Percentiles rank a stretch among this genome's conserved stretches.
Evolutionary conservation across 345 rosid genomes (phyloP).

Genomic region (Cardamine resedifolia): DNA sequence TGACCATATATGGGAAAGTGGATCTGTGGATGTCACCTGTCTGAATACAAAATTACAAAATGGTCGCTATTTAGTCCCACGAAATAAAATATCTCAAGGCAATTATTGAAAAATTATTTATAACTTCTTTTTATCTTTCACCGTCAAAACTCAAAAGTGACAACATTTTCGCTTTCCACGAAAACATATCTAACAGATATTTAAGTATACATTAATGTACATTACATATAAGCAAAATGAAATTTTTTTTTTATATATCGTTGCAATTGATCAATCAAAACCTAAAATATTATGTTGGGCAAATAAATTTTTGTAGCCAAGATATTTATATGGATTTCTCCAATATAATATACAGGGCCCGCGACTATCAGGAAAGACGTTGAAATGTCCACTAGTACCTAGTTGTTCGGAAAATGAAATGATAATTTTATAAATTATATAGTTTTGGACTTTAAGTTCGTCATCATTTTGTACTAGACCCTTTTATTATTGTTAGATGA

Average conservation of each 20-base stretch:
- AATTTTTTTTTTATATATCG: neutral
- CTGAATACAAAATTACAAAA: constrained; percentile 14
- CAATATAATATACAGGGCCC: constrained; percentile 27
- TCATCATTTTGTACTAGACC: constrained; percentile 25
- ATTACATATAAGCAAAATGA: neutral
- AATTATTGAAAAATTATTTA: constrained; percentile 9
- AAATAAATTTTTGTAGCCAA: neutral
- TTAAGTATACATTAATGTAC: neutral
- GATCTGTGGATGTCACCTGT: constrained; percentile 29
- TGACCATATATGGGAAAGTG: constrained; percentile 27
- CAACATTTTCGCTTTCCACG: neutral
- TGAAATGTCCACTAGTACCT: constrained; percentile 38
- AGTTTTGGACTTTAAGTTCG: constrained; percentile 19
- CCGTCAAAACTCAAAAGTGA: constrained; percentile 15
- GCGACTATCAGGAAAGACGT: constrained; percentile 29
- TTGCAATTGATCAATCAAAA: constrained; percentile 19
- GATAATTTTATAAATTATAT: constrained; percentile 20
- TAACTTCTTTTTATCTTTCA: constrained; percentile 16
- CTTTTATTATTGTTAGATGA: neutral
- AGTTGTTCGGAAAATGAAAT: constrained; percentile 26
- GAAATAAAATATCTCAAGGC: neutral
- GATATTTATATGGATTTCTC: constrained; percentile 35
- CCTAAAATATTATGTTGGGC: neutral
- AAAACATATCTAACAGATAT: constrained; percentile 2
- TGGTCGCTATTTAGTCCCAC: constrained; percentile 8